Percentiles rank a stretch among this genome's conserved stretches.
Evolutionary conservation across 1,139 yeast genomes (phyloP).

Genomic region (Lodderomyces metapsilosis): DNA sequence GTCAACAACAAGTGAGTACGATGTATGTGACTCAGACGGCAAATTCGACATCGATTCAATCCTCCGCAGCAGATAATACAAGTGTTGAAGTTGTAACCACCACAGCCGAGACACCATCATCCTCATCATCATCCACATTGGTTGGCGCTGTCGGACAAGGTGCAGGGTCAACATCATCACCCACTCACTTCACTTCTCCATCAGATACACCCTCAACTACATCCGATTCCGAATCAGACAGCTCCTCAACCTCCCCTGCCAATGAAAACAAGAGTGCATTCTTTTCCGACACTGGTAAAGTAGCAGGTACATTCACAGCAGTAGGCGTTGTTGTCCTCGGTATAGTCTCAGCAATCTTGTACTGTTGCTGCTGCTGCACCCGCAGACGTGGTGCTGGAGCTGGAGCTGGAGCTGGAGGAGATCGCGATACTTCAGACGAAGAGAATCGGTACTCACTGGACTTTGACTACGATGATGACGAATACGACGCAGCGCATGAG

Average conservation of each 20-base stretch:
- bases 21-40: constrained; percentile 20
- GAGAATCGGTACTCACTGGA: constrained; percentile 36
- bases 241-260: background rate
- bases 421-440: constrained; percentile 30
- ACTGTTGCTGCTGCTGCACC: constrained; percentile 36
- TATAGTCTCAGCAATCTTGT: constrained; percentile 31
- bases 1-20: constrained; percentile 19
- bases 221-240: background rate
- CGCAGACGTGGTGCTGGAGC: constrained; percentile 3
- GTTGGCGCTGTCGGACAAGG: constrained; percentile 1
- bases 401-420: constrained; percentile 1
- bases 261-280: constrained; percentile 26
- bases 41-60: constrained; percentile 12
- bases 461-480: constrained; percentile 17
- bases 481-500: constrained; percentile 20
- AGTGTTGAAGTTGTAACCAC: background rate
- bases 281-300: constrained; percentile 60
- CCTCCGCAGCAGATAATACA: constrained; percentile 8
- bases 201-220: background rate
- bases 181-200: background rate
- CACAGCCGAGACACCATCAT: constrained; percentile 13
- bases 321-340: constrained; percentile 58
- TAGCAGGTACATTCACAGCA: constrained; percentile 71
- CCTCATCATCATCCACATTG: constrained; percentile 8
- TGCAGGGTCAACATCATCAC: background rate